Base-by-base conservation (phyloP, 176 grass and related monocot genomes). In the Raddia guianensis region DNA sequence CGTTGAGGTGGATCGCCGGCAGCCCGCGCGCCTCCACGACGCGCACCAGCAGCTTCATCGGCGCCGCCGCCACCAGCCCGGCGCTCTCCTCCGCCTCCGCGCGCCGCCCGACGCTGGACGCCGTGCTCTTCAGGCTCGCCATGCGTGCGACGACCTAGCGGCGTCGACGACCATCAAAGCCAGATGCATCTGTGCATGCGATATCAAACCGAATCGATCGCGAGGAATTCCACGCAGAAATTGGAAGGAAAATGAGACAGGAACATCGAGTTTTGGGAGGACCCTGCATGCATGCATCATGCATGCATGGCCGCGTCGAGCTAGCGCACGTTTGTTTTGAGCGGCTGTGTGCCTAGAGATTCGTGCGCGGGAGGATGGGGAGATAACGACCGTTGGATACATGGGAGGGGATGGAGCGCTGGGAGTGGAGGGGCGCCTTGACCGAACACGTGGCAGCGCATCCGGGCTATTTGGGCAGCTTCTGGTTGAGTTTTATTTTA, bases 11-110 rank as follows among this genome's bases (percentile, higher is more conserved):
- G 59, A 93, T 85, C 15, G 89, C 84, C 10, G 34, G 84, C 52
- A 99, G 92, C 57, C 86, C 79, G 4, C 96, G 83, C 57, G 96
- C 92, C 86, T 99, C 90, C 40, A 91, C 90, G 18, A 99, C 92
- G 64, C 85, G 86, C 69, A 95, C 88, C 69, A 89, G 51, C 61
- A 99, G 86, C 89, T 89, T 99, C 96, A 99, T 99, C 83, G 72
- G 58, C 63, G 77, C 4, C 3, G 4, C 15, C 46, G 46, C 59
- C 5, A 77, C 37, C 63, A 57, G 69, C 62, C 53, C 69, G 50
- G 86, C 75, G 15, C 6, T 62, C 62, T 51, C 75, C 62, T 51
- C 75, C 76, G 37, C 12, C 27, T 27, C 27, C 27, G 27, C 27
- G 27, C 27, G 27, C 53, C 54, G 3, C 80, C 81, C 46, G 69